Base-by-base conservation (phyloP, 331 rosid genomes). In the Acacia pycnantha region DNA sequence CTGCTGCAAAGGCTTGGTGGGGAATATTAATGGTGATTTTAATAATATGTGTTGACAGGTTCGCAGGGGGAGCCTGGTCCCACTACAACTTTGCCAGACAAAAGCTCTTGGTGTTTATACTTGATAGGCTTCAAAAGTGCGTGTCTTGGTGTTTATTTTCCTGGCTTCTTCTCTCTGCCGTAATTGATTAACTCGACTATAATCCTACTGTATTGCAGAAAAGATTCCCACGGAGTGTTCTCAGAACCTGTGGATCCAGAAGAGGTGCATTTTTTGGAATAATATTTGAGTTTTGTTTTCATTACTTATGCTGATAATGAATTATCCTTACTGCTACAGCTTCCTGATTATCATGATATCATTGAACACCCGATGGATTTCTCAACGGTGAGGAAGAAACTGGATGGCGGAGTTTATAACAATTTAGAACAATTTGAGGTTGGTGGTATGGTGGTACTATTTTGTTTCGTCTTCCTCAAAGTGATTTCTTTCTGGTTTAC, bases 1-100 rank as follows among this genome's bases (percentile, higher is more conserved):
- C 76, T 86, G 84, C 82, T 77, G 74, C 81, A 82, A 76, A 54
- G 75, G 81, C 56, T 33, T 78, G 81, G 81, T 82, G 85, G 82
- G 88, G 82, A 86, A 86, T 84, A 85, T 82, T 87, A 79, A 76
- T 85, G 85, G 85, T 82, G 87, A 85, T 78, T 85, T 87, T 86
- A 77, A 82, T 82, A 83, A 85, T 87, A 74, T 88, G 81, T 83
- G 87, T 92, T 92, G 94, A 86, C 93, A 95, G 99, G 89, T 86
- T 87, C 87, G 86, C 93, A 86, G 97, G 91, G 83, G 79, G 93
- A 90, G 86, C 86, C 93, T 77, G 99, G 99, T 83, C 99, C 99
- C 99, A 93, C 98, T 83, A 91, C 94, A 77, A 85, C 96, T 90
- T 95, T 95, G 97, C 99, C 98, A 85, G 97, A 95, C 96, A 95